Conservation (phyloP, 352 stramenopile genomes). For the Saprolegnia diclina region DNA sequence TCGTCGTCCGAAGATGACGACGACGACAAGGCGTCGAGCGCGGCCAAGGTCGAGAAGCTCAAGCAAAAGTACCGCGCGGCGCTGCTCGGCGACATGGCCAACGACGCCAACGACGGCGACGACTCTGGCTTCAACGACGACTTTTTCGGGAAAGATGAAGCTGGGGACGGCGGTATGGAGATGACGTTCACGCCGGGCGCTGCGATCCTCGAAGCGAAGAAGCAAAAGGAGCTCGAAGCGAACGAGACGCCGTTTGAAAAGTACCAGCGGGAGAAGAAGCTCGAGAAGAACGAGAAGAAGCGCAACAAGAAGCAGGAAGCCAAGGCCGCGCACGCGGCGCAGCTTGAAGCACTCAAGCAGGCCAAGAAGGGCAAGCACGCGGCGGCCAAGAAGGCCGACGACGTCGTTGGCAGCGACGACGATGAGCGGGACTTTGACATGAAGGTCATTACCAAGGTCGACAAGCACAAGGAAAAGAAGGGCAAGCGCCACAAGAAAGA, state of each 20-base stretch:
- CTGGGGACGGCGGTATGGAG: constrained; percentile 59
- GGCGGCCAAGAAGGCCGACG: constrained; percentile 20
- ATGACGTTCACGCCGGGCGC: constrained; percentile 76
- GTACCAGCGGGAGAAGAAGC: constrained; percentile 81
- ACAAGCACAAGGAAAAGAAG: constrained; percentile 69
- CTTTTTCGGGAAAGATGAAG: constrained; percentile 3
- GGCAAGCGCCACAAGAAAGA: constrained; percentile 75
- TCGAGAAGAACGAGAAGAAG: constrained; percentile 78
- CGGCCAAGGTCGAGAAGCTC: constrained; percentile 64
- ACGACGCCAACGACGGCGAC: constrained; percentile 46
- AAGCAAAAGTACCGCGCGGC: constrained; percentile 78
- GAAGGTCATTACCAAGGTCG: constrained; percentile 67
- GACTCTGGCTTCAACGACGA: constrained; percentile 28
- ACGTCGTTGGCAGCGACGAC: constrained; percentile 33
- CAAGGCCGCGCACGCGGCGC: constrained; percentile 57
- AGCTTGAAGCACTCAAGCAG: constrained; percentile 47
- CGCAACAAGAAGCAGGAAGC: constrained; percentile 63
- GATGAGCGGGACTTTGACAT: constrained; percentile 79
- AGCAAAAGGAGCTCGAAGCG: constrained; percentile 64
- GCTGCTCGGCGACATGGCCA: constrained; percentile 62
- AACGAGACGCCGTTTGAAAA: constrained; percentile 81
- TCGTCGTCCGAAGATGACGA: constrained; percentile 53
- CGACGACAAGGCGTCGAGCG: constrained; percentile 33
- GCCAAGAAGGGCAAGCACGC: constrained; percentile 30
- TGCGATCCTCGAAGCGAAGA: constrained; percentile 61